Evolutionary conservation across 768 basidiomycete genomes (phyloP).

Genomic region (Asterophora lycoperdoides): DNA sequence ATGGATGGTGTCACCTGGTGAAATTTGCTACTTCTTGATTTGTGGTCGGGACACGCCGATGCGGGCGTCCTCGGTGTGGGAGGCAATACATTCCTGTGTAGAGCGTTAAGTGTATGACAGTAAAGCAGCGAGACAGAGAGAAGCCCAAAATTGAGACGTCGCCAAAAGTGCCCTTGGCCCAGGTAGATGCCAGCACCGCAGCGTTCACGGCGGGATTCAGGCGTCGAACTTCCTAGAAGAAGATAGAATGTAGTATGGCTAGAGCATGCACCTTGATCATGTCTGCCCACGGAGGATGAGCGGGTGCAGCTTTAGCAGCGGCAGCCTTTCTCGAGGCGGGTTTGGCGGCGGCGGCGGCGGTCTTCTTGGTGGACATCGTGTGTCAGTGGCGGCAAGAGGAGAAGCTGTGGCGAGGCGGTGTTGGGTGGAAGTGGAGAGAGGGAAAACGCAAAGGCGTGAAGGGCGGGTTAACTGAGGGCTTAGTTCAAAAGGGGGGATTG

Average conservation of each 20-base stretch:
- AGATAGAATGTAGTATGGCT: background rate
- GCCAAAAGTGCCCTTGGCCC: conserved; percentile 21
- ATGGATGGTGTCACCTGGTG: conserved; percentile 4
- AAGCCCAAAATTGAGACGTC: background rate
- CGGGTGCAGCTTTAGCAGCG: conserved; percentile 40
- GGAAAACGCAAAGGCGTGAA: conserved; percentile 12
- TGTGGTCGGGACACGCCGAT: conserved; percentile 82
- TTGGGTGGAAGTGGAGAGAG: conserved; percentile 20
- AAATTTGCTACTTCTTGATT: conserved; percentile 78
- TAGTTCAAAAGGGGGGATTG: conserved; percentile 34
- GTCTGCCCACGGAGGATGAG: conserved; percentile 63
- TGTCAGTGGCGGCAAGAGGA: conserved; percentile 14
- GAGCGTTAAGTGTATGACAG: background rate
- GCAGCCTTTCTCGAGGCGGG: conserved; percentile 43
- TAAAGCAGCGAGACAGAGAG: conserved; percentile 9
- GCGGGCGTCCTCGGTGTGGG: conserved; percentile 71
- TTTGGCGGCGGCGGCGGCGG: conserved; percentile 30
- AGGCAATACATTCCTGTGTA: conserved; percentile 75
- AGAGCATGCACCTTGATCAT: conserved; percentile 70
- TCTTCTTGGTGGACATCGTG: conserved; percentile 32
- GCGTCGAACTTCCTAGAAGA: background rate
- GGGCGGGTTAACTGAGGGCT: conserved; percentile 19
- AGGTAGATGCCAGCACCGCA: conserved; percentile 5
- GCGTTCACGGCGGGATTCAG: background rate
- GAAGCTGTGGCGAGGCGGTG: conserved; percentile 12